Conservation (phyloP, 441 rosid species). For the Hura crepitans region DNA sequence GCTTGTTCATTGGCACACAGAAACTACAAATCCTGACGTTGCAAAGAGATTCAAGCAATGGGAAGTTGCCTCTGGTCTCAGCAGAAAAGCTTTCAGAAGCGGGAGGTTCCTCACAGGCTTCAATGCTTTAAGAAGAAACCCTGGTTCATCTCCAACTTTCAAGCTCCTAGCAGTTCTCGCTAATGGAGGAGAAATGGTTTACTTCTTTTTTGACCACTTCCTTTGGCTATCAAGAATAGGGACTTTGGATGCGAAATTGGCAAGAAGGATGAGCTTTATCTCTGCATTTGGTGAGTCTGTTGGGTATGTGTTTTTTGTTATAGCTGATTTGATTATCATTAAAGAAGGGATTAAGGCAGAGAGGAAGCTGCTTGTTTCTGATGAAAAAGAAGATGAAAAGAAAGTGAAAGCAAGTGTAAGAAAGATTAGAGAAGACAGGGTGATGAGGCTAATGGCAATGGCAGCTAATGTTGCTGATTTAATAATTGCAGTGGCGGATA, state of each 20-base stretch:
- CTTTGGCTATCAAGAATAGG: conserved; percentile 93
- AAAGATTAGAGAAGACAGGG: conserved; percentile 57
- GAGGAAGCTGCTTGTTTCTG: conserved; percentile 38
- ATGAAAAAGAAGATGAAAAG: conserved; percentile 24
- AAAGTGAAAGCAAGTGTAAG: conserved; percentile 27
- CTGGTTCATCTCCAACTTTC: conserved; percentile 48
- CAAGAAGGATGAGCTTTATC: conserved; percentile 73
- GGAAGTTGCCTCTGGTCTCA: conserved; percentile 86
- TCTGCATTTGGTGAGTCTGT: conserved; percentile 94
- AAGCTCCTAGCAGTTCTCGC: conserved; percentile 57
- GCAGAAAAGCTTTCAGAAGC: conserved; percentile 85
- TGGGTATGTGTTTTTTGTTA: conserved; percentile 72
- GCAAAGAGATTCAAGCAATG: conserved; percentile 72
- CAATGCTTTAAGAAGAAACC: conserved; percentile 65
- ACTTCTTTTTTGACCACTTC: conserved; percentile 88
- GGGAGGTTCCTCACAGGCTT: conserved; percentile 88
- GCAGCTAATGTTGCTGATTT: conserved; percentile 84
- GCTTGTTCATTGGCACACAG: conserved; percentile 74
- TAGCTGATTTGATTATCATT: conserved; percentile 55
- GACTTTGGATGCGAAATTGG: conserved; percentile 55
- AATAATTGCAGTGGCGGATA: conserved; percentile 69
- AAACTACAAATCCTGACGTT: conserved; percentile 45
- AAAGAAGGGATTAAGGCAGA: conserved; percentile 44
- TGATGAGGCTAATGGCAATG: conserved; percentile 81
- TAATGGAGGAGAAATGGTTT: conserved; percentile 91